Evolutionary conservation across 1,139 yeast genomes (phyloP).

Genomic region (Groenewaldozyma sp.): DNA sequence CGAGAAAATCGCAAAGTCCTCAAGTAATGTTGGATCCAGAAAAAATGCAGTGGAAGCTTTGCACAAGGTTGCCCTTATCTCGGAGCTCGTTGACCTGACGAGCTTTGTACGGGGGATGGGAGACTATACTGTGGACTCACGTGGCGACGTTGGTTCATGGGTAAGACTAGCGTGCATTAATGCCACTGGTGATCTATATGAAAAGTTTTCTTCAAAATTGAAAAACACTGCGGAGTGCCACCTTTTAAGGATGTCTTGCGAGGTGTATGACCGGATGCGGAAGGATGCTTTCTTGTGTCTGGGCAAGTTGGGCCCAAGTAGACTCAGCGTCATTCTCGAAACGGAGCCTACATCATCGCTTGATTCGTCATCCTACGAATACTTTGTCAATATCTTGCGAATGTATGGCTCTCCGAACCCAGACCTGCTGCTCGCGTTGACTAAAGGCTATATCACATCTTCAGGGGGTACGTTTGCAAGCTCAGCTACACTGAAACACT

Average conservation of each 20-base stretch:
- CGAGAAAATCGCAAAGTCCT: background rate
- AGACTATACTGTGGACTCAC: conserved; percentile 29
- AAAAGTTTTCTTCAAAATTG: background rate
- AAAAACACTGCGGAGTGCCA: background rate
- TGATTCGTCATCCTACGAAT: background rate
- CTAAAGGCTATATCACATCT: conserved; percentile 50
- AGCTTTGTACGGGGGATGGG: conserved; percentile 19
- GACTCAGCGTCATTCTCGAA: background rate
- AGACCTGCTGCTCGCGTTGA: conserved; percentile 31
- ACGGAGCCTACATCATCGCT: no score
- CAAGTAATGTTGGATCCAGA: background rate
- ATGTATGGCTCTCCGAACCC: background rate
- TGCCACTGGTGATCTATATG: conserved; percentile 7
- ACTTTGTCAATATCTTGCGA: background rate
- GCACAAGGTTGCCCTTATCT: conserved; percentile 3
- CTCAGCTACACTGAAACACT: conserved; percentile 37
- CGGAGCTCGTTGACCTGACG: conserved; percentile 3
- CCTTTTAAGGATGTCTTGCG: conserved; percentile 50
- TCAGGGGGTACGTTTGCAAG: conserved; percentile 55
- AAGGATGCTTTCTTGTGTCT: conserved; percentile 23
- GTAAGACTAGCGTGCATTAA: conserved; percentile 46
- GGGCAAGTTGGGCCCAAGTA: conserved; percentile 1
- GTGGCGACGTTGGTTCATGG: conserved; percentile 55
- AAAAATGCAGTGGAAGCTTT: conserved; percentile 1
- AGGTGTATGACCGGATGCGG: conserved; percentile 38